Conservation (phyloP, 768 basidiomycete species). For the Mycena haematopus region DNA sequence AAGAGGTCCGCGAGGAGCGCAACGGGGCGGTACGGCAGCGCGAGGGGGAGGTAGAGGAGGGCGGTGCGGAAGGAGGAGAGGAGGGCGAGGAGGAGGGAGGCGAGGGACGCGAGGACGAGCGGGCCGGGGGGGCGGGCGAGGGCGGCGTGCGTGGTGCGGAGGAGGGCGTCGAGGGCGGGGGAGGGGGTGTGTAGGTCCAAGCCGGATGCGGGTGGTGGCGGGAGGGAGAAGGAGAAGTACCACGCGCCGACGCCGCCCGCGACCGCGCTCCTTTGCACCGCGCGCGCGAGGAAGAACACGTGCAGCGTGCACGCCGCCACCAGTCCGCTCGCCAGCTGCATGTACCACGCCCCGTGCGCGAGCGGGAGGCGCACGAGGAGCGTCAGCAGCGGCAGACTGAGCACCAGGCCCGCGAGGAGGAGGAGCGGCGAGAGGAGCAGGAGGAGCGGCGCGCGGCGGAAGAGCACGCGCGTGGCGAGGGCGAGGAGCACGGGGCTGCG, state of each 20-base stretch:
- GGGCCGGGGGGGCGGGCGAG: conserved; percentile 82
- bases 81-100: conserved; percentile 55
- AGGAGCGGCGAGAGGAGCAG: conserved; percentile 77
- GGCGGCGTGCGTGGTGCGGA: conserved; percentile 68
- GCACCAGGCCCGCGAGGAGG: conserved; percentile 68
- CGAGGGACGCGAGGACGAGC: conserved; percentile 75
- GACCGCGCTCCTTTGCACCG: conserved; percentile 74
- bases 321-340: conserved; percentile 75
- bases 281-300: conserved; percentile 74
- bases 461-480: conserved; percentile 72
- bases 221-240: conserved; percentile 63
- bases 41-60: conserved; percentile 42
- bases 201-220: not conserved
- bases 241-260: conserved; percentile 89
- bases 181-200: conserved; percentile 40
- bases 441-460: conserved; percentile 71
- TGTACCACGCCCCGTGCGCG: conserved; percentile 78
- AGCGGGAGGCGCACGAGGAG: conserved; percentile 80
- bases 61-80: conserved; percentile 7
- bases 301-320: conserved; percentile 92
- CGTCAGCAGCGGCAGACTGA: conserved; percentile 80
- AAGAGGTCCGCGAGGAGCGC: conserved; percentile 29
- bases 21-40: conserved; percentile 54
- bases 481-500: conserved; percentile 67
- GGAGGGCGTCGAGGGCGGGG: conserved; percentile 66